These are phyloP conservation scores for Brassica cretica DNA, from an alignment of 345 rosid genomes.

Conservation along the genomic window DNA sequence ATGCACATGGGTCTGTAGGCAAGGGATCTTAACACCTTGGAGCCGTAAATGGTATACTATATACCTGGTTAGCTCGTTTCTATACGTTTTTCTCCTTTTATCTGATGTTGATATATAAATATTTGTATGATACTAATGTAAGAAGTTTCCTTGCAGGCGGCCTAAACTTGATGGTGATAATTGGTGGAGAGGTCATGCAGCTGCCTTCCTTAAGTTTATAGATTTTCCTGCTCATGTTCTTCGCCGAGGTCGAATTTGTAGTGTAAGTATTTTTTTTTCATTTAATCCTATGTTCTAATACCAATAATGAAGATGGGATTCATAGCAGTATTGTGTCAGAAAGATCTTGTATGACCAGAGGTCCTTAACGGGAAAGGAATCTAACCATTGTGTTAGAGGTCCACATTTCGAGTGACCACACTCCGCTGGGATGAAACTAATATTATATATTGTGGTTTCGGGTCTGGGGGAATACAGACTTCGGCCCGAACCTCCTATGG, in stretches of 20 bases:
- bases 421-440: too few species aligned
- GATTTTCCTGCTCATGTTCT: slow-evolving; percentile 65
- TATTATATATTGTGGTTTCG: too few species aligned
- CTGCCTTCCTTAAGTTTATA: slow-evolving; percentile 75
- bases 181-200: slow-evolving; percentile 97
- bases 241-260: slow-evolving; percentile 75
- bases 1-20: slow-evolving; percentile 84
- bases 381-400: too few species aligned
- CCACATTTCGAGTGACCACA: background rate
- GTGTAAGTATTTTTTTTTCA: slow-evolving; percentile 42
- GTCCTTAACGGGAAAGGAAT: too few species aligned
- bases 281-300: background rate
- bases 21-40: slow-evolving; percentile 84
- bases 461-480: too few species aligned
- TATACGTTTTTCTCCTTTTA: slow-evolving; percentile 13
- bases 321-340: background rate
- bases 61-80: slow-evolving; percentile 39
- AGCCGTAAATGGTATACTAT: slow-evolving; percentile 53
- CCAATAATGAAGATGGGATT: background rate
- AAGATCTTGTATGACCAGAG: too few species aligned
- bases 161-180: slow-evolving; percentile 85
- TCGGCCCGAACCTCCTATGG: too few species aligned
- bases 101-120: background rate
- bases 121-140: background rate
- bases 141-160: slow-evolving; percentile 46